Percentiles rank a stretch among this genome's conserved stretches.
Conservation (phyloP, 805 yeast species). For the Yamadazyma phyllophila region DNA sequence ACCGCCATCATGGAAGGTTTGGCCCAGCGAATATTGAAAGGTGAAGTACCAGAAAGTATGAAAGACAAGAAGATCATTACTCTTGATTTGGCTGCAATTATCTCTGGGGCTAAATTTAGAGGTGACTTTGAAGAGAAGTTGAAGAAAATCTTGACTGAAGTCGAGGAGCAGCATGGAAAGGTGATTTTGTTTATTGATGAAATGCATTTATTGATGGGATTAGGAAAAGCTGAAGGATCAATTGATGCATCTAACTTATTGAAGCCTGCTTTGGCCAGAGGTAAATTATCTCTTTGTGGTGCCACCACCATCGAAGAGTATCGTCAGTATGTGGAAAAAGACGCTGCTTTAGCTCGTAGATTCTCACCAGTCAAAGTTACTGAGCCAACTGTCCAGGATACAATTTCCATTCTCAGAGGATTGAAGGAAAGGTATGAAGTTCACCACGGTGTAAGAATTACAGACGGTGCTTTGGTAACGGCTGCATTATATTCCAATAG, state of each 20-base stretch:
- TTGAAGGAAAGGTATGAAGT: conserved; percentile 92
- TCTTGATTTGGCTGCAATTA: conserved; percentile 81
- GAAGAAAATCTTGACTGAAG: conserved; percentile 76
- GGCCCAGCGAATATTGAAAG: conserved; percentile 87
- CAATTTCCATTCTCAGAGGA: conserved; percentile 89
- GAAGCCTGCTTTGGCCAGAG: conserved; percentile 93
- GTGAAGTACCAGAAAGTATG: conserved; percentile 94
- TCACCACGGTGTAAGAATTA: conserved; percentile 94
- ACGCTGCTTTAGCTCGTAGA: conserved; percentile 91
- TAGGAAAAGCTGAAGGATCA: conserved; percentile 92
- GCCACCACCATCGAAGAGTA: conserved; percentile 96
- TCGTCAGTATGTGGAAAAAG: conserved; percentile 90
- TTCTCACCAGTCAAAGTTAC: conserved; percentile 83
- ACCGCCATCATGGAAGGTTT: conserved; percentile 96
- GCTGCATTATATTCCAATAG: conserved; percentile 90
- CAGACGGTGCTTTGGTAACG: conserved; percentile 89
- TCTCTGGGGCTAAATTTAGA: conserved; percentile 92
- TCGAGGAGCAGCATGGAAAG: conserved; percentile 72
- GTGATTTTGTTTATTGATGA: conserved; percentile 88
- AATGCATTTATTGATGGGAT: conserved; percentile 81
- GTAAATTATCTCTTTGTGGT: conserved; percentile 88
- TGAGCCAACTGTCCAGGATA: conserved; percentile 89
- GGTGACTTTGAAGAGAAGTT: conserved; percentile 95
- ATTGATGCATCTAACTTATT: conserved; percentile 93
- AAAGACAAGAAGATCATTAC: conserved; percentile 81